Percentiles rank a stretch among this genome's conserved stretches.
Evolutionary conservation across 1,284 basidiomycete species (phyloP).

Genomic region (Termitomyces sp.): DNA sequence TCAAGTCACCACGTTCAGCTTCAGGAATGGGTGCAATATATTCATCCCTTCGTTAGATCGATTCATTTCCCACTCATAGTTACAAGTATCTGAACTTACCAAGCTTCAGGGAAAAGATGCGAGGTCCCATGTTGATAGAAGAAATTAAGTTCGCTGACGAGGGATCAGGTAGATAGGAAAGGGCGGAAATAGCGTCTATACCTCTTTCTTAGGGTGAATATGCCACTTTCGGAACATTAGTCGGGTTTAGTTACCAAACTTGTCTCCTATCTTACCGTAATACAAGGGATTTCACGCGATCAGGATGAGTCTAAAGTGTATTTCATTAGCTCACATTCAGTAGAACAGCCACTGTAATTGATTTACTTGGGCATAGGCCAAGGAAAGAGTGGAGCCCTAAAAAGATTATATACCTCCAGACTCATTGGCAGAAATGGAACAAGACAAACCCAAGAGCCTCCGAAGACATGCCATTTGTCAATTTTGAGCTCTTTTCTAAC

Average conservation of each 20-base stretch:
- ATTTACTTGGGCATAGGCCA: constrained; percentile 80
- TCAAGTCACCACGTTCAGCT: constrained; percentile 72
- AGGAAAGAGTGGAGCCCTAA: constrained; percentile 85
- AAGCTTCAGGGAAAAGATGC: constrained; percentile 85
- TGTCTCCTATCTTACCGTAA: constrained; percentile 52
- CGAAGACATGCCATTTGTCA: constrained; percentile 91
- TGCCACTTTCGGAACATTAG: constrained; percentile 51
- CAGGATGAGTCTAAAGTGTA: constrained; percentile 63
- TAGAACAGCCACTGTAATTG: neutral
- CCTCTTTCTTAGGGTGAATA: constrained; percentile 83
- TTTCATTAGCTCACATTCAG: neutral
- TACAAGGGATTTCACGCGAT: constrained; percentile 74
- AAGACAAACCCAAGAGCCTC: constrained; percentile 76
- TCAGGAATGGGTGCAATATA: constrained; percentile 81
- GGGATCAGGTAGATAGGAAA: neutral
- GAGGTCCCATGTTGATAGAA: constrained; percentile 88
- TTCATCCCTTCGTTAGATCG: constrained; percentile 57
- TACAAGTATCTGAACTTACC: constrained; percentile 38
- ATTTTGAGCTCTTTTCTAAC: constrained; percentile 69
- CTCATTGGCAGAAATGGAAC: neutral
- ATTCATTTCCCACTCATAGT: neutral
- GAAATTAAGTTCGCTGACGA: constrained; percentile 74
- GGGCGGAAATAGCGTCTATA: constrained; percentile 19
- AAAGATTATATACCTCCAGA: neutral
- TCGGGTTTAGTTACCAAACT: neutral